phyloP scores from a whole-genome alignment of 1,139 yeast genomes.

The Suhomyces coccinellae region DNA sequence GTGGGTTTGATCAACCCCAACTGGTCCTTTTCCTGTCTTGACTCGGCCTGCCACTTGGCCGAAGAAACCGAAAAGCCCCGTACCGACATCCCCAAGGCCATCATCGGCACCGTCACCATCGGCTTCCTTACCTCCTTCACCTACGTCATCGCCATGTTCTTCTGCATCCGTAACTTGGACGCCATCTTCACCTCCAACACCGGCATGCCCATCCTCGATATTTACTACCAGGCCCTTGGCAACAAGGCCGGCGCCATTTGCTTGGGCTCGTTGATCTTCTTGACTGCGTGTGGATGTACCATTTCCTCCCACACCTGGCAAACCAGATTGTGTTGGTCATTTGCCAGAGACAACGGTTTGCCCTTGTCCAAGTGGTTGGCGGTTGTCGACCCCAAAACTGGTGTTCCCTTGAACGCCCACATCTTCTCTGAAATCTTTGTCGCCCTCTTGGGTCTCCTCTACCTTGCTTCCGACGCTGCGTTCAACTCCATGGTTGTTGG shows the following conservation, averaged over 20 bases:
- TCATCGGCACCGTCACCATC: slow-evolving; percentile 63
- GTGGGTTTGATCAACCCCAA: slow-evolving; percentile 68
- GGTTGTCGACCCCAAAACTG: slow-evolving; percentile 42
- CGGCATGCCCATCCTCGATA: slow-evolving; percentile 64
- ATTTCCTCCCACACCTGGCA: slow-evolving; percentile 77
- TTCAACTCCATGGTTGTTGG: slow-evolving; percentile 49
- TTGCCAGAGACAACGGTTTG: slow-evolving; percentile 62
- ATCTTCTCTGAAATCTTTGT: slow-evolving; percentile 40
- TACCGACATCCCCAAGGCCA: slow-evolving; percentile 61
- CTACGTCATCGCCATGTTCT: slow-evolving; percentile 63
- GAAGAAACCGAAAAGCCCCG: slow-evolving; percentile 64
- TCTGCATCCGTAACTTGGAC: slow-evolving; percentile 54
- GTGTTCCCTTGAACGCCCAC: slow-evolving; percentile 49
- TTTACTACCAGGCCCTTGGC: slow-evolving; percentile 57
- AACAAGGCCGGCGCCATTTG: slow-evolving; percentile 59
- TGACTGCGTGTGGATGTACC: slow-evolving; percentile 69
- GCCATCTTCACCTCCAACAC: slow-evolving; percentile 47
- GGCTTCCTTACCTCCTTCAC: slow-evolving; percentile 63
- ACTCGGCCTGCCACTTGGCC: slow-evolving; percentile 70
- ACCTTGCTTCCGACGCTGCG: slow-evolving; percentile 44
- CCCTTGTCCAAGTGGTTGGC: slow-evolving; percentile 46
- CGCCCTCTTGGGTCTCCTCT: slow-evolving; percentile 43
- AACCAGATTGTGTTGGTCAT: slow-evolving; percentile 76
- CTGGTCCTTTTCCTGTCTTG: slow-evolving; percentile 70
- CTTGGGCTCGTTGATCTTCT: slow-evolving; percentile 55